Evolutionary conservation across 768 basidiomycete genomes (phyloP), one percentile per base, ranked within the genome.

Genomic region (Phaeotremella fagi): DNA sequence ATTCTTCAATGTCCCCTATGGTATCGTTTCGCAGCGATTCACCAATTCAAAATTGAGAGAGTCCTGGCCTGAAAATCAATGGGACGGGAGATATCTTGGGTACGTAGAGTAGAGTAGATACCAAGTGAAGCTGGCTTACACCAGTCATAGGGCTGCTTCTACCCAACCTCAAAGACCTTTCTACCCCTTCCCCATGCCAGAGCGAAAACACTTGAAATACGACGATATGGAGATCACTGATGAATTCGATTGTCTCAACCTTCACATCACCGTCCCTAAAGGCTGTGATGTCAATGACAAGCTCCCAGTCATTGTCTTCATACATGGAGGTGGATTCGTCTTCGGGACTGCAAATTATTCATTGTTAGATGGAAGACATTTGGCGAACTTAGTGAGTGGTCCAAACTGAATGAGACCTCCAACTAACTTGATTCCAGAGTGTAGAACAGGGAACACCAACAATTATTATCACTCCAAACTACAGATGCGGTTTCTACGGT

Each of bases 321-420:
- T 58, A 28, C 57, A 58, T 45, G 57, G 57, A 7, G 57, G 57
- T 15, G 57, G 28, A 1, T 58, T 58, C 25, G 44, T 54, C 25
- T 58, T 54, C 26, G 57, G 57, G 3, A 58, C 57, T 2, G 52
- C 41, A 12, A 56, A 58, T 36, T 58, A 54, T 42, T 20, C 18
- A 11, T 15, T 38, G 22, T 14, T 54, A 12, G 43, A 54, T 29
- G 54, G 55, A 15, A 29, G 33, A 35, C 35, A 38, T n/a, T 33
- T 49, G 18, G 43, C 45, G 9, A 46, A 48, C 4, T 20, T 29
- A 29, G 46, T 50, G 24, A n/a, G 27, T 37, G 11, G 18, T 15
- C 38, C 9, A n/a, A n/a, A n/a, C n/a, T n/a, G n/a, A n/a, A n/a
- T n/a, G n/a, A n/a, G n/a, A n/a, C n/a, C n/a, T n/a, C n/a, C n/a